Conservation (phyloP, 306 rosid species). For the Malus fusca region DNA sequence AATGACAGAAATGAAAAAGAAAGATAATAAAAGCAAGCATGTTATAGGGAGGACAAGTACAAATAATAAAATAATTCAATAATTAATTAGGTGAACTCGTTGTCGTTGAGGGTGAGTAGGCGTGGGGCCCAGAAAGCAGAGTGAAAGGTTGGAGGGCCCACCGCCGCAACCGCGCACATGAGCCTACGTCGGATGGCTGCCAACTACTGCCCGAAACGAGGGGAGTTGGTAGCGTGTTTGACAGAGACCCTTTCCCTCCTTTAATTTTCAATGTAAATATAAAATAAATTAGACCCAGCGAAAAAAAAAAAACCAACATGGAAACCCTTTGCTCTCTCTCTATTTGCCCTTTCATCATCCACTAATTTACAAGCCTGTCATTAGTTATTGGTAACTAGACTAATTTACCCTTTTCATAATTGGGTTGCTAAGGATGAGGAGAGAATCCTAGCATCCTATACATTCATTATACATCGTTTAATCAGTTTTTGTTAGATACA, state of each 20-base stretch:
- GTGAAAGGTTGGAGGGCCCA: constrained; percentile 34
- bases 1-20: background rate
- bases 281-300: background rate
- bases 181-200: constrained; percentile 61
- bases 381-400: background rate
- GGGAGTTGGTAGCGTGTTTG: constrained; percentile 46
- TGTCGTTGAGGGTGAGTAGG: background rate
- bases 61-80: background rate
- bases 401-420: background rate
- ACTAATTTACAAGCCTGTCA: background rate
- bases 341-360: background rate
- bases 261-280: background rate
- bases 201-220: constrained; percentile 52
- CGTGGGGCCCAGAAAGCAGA: constrained; percentile 26
- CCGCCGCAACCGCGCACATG: constrained; percentile 70
- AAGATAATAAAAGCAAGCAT: background rate
- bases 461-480: no score
- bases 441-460: no score
- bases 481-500: no score
- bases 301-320: background rate
- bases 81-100: background rate
- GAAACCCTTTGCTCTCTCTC: background rate
- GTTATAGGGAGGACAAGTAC: background rate
- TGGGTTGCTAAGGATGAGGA: background rate
- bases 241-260: background rate